These are phyloP conservation scores for Sporisorium scitamineum DNA, from an alignment of 1,284 basidiomycete genomes.

Conservation along the genomic window DNA sequence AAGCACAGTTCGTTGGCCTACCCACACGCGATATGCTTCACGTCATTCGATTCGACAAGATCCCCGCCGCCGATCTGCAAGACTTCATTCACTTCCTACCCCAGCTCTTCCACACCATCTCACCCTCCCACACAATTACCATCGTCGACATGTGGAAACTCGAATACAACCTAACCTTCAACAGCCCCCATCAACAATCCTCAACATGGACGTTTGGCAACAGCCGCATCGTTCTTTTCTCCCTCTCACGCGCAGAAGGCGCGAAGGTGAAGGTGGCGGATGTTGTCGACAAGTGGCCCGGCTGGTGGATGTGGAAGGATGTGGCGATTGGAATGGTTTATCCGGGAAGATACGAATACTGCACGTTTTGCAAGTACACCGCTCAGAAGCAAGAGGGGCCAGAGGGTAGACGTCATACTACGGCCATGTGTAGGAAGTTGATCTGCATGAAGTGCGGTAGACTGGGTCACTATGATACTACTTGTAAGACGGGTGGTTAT, in stretches of 20 bases:
- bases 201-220: background rate
- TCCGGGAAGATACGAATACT: slow-evolving; percentile 1
- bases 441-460: slow-evolving; percentile 3
- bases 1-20: background rate
- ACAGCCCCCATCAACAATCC: background rate
- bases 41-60: slow-evolving; percentile 3
- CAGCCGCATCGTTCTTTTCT: background rate
- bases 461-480: background rate
- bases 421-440: background rate
- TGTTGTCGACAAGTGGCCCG: slow-evolving; percentile 2
- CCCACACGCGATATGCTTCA: background rate
- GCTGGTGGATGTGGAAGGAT: background rate
- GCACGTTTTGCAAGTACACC: slow-evolving; percentile 1
- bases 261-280: background rate
- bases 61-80: background rate
- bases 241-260: background rate
- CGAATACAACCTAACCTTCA: background rate
- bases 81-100: background rate
- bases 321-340: background rate
- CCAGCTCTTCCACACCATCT: background rate
- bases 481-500: too few species aligned
- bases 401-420: background rate
- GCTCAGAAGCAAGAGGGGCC: background rate
- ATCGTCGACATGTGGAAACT: background rate
- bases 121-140: background rate